phyloP scores from a whole-genome alignment of 2,329 filamentous ascomycete genomes.

The Sporothrix sp. region DNA sequence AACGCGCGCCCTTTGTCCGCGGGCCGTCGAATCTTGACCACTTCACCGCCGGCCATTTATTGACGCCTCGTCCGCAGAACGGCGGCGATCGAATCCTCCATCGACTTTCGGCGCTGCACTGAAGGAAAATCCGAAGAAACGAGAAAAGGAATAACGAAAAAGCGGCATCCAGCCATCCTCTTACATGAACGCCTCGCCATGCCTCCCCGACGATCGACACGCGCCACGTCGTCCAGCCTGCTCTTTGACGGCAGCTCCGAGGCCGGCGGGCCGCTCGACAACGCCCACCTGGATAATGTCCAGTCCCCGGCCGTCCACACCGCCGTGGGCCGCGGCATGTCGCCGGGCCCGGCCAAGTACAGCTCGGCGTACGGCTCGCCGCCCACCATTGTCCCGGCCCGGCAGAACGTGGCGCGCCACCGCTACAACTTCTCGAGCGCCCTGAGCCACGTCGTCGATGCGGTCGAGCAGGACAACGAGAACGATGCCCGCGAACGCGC shows the following conservation, averaged over 20 bases:
- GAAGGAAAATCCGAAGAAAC: too few species aligned
- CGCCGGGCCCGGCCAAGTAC: conserved; percentile 19
- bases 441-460: conserved; percentile 16
- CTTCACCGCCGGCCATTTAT: too few species aligned
- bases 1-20: not conserved
- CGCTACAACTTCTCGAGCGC: conserved; percentile 19
- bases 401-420: conserved; percentile 18
- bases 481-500: conserved; percentile 16
- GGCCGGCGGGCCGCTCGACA: conserved; percentile 15
- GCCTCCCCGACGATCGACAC: conserved; percentile 16
- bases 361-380: conserved; percentile 20
- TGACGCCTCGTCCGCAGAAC: too few species aligned
- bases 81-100: too few species aligned
- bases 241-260: conserved; percentile 18
- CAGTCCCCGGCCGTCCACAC: conserved; percentile 8
- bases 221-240: conserved; percentile 14
- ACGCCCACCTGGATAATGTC: not conserved
- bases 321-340: conserved; percentile 17
- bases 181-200: too few species aligned
- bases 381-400: conserved; percentile 15
- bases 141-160: too few species aligned
- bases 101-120: too few species aligned
- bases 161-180: too few species aligned
- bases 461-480: conserved; percentile 19
- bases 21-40: not conserved